A percentile compares a stretch with the other conserved stretches of the same genome.
phyloP scores from a whole-genome alignment of 352 stramenopile genomes.

The Pythium scleroteichum region DNA sequence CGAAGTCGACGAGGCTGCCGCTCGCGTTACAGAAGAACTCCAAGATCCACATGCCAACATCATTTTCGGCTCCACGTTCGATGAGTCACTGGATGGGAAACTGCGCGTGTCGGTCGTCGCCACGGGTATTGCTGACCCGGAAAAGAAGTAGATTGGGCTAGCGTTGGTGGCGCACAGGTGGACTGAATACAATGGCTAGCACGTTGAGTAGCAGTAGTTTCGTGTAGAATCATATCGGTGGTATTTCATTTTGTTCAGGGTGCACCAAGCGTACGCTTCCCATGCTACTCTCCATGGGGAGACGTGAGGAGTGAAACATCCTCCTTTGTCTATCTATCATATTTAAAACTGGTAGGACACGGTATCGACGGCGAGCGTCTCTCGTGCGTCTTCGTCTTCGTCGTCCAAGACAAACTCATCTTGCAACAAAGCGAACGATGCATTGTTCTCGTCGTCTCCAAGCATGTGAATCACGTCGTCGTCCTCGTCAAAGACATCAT shows the following conservation, averaged over 20 bases:
- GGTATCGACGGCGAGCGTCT: constrained; percentile 10
- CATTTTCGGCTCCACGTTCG: constrained; percentile 87
- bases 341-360: constrained; percentile 16
- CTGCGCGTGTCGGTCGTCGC: constrained; percentile 86
- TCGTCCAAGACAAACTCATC: constrained; percentile 21
- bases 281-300: not conserved
- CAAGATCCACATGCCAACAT: constrained; percentile 88
- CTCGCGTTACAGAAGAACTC: constrained; percentile 86
- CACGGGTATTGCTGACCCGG: constrained; percentile 80
- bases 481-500: constrained; percentile 8
- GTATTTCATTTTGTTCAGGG: not conserved
- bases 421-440: constrained; percentile 17
- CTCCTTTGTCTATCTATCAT: too few species aligned
- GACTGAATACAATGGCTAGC: too few species aligned
- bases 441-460: constrained; percentile 21
- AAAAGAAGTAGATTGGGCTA: constrained; percentile 58
- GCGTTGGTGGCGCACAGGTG: too few species aligned
- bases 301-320: not conserved
- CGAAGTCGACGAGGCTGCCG: constrained; percentile 87
- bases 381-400: constrained; percentile 9
- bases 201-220: not conserved
- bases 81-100: constrained; percentile 79
- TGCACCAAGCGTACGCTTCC: not conserved
- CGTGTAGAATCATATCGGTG: not conserved
- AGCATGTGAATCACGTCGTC: constrained; percentile 23